A percentile compares a stretch with the other conserved stretches of the same genome.
Conservation (phyloP, 768 basidiomycete species). For the Dentipellis sp. region DNA sequence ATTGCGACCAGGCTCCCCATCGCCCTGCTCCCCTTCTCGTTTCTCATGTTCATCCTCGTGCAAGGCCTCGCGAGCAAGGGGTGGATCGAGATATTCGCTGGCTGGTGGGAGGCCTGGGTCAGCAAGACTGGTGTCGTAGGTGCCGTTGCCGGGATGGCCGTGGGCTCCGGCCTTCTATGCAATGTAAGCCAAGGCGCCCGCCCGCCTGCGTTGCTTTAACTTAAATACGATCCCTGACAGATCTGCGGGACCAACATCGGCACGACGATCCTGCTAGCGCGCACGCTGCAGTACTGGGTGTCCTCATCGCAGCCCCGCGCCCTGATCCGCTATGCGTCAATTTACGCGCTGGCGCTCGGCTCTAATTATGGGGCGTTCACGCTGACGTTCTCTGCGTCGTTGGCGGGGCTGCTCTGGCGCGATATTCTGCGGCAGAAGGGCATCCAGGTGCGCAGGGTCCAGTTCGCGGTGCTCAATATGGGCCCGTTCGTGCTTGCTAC, state of each 20-base stretch:
- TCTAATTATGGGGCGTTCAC: conserved; percentile 89
- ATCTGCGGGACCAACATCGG: conserved; percentile 87
- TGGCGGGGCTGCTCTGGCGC: conserved; percentile 84
- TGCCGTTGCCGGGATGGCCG: conserved; percentile 43
- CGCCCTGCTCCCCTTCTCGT: conserved; percentile 81
- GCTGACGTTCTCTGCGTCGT: conserved; percentile 79
- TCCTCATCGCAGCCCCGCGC: conserved; percentile 4
- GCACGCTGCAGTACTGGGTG: conserved; percentile 49
- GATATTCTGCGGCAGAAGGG: conserved; percentile 66
- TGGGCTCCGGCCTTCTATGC: conserved; percentile 66
- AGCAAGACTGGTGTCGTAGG: conserved; percentile 25
- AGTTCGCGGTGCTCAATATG: conserved; percentile 72
- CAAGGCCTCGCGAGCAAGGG: conserved; percentile 74
- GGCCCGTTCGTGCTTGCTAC: conserved; percentile 59
- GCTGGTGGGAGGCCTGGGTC: conserved; percentile 49
- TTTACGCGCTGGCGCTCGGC: conserved; percentile 66
- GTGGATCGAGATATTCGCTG: conserved; percentile 80
- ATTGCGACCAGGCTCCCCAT: conserved; percentile 67
- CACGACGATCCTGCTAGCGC: conserved; percentile 81
- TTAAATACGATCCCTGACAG: conserved; percentile 9
- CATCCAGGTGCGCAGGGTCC: conserved; percentile 45
- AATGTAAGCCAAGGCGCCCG: conserved; percentile 31
- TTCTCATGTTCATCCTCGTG: conserved; percentile 91
- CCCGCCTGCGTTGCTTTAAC: neutral
- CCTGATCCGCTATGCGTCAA: conserved; percentile 7